Evolutionary conservation across 208 protist genomes (phyloP).

Genomic region (Trypanosoma caninum): DNA sequence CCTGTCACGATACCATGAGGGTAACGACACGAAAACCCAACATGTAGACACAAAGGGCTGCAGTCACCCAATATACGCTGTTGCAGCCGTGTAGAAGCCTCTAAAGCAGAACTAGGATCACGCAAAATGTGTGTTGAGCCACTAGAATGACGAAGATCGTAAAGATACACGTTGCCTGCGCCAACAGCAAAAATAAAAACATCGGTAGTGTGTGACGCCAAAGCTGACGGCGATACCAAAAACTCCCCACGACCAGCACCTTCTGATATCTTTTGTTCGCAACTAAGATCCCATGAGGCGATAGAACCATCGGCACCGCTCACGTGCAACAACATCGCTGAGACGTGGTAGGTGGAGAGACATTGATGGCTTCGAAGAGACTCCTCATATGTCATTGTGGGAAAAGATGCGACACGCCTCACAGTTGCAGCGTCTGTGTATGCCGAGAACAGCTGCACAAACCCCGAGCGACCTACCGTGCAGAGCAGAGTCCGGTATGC

Average conservation of each 20-base stretch:
- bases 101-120: constrained; percentile 8
- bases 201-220: constrained; percentile 38
- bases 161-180: constrained; percentile 45
- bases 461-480: constrained; percentile 59
- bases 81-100: constrained; percentile 2
- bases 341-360: constrained; percentile 69
- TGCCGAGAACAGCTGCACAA: constrained; percentile 56
- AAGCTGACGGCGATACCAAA: constrained; percentile 5
- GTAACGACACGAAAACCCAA: constrained; percentile 63
- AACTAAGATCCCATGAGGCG: constrained; percentile 47
- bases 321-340: constrained; percentile 49
- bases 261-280: constrained; percentile 25
- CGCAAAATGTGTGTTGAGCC: constrained; percentile 16
- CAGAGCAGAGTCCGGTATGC: constrained; percentile 65
- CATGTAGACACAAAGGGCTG: constrained; percentile 22
- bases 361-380: constrained; percentile 35
- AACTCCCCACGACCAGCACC: constrained; percentile 19
- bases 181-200: constrained; percentile 44
- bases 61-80: constrained; percentile 1
- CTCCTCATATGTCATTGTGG: constrained; percentile 40
- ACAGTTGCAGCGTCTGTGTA: constrained; percentile 33
- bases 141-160: constrained; percentile 34
- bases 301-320: constrained; percentile 39
- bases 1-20: constrained; percentile 52
- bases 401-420: constrained; percentile 63